phyloP scores from a whole-genome alignment of 2,329 filamentous ascomycete genomes.

The Penicillium paneum region DNA sequence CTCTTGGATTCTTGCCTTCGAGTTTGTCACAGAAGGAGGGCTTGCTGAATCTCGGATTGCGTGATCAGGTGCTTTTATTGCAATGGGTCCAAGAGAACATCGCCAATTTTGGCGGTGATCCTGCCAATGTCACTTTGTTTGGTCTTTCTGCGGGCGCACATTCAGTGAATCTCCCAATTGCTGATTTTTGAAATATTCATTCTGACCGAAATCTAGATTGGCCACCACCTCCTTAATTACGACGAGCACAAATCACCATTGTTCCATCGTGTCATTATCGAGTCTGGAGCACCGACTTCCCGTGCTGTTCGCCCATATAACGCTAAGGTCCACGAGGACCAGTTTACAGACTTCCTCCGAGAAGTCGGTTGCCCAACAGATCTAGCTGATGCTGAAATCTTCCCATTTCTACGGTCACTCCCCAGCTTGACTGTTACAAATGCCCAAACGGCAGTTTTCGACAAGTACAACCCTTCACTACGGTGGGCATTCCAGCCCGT shows the following conservation, averaged over 20 bases:
- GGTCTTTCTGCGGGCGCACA: constrained; percentile 48
- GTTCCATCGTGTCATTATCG: constrained; percentile 48
- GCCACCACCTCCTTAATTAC: constrained; percentile 62
- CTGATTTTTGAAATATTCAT: too few species aligned
- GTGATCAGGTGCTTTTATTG: constrained; percentile 37
- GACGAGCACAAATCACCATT: constrained; percentile 32
- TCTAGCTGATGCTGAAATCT: constrained; percentile 30
- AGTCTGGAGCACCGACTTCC: constrained; percentile 48
- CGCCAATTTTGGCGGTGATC: constrained; percentile 24
- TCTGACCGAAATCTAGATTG: constrained; percentile 49
- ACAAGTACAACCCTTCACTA: constrained; percentile 47
- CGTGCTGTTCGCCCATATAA: constrained; percentile 46
- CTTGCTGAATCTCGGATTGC: constrained; percentile 44
- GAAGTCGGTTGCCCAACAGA: constrained; percentile 34
- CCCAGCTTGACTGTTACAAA: constrained; percentile 36
- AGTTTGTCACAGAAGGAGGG: constrained; percentile 52
- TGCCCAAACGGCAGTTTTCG: constrained; percentile 45
- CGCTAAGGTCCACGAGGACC: constrained; percentile 42
- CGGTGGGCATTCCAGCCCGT: constrained; percentile 66
- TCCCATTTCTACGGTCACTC: constrained; percentile 44
- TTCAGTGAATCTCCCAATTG: constrained; percentile 29
- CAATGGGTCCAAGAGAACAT: constrained; percentile 29
- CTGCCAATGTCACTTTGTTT: constrained; percentile 37
- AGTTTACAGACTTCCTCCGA: constrained; percentile 45
- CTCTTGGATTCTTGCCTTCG: constrained; percentile 66